Conservation (phyloP, 805 yeast genomes). For the Brettanomyces naardenensis region DNA sequence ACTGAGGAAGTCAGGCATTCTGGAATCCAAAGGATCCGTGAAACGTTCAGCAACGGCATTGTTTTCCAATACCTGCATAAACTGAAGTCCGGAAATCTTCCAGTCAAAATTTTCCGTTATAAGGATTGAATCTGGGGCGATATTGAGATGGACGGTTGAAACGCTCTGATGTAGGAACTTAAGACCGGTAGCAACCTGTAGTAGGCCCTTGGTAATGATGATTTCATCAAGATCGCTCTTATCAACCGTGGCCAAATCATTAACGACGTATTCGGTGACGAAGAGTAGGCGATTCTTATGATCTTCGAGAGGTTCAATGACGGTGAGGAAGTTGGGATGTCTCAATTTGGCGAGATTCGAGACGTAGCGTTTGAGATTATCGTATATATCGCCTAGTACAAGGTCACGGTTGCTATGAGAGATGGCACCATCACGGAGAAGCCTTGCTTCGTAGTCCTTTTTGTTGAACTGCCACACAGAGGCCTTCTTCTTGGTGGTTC, state of each 20-base stretch:
- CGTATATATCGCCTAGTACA: constrained; percentile 54
- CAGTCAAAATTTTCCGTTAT: constrained; percentile 86
- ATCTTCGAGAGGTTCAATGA: constrained; percentile 87
- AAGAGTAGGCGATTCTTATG: constrained; percentile 69
- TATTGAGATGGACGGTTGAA: constrained; percentile 63
- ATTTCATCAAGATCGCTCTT: constrained; percentile 57
- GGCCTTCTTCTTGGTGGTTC: constrained; percentile 49
- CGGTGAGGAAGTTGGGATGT: constrained; percentile 80
- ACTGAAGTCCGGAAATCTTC: constrained; percentile 77
- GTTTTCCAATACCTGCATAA: constrained; percentile 36
- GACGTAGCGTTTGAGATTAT: constrained; percentile 59
- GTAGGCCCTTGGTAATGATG: constrained; percentile 67
- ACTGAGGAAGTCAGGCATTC: constrained; percentile 67
- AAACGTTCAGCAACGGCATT: constrained; percentile 48
- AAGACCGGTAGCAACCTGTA: constrained; percentile 70
- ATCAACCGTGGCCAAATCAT: constrained; percentile 23
- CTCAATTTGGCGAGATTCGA: constrained; percentile 68
- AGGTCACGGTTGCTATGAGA: constrained; percentile 41
- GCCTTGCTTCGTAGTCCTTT: constrained; percentile 53
- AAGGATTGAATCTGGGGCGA: constrained; percentile 71
- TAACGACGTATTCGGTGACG: constrained; percentile 71
- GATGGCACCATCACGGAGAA: constrained; percentile 42
- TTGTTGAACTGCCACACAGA: constrained; percentile 87
- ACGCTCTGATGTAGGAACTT: constrained; percentile 78
- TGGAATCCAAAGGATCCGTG: constrained; percentile 64